Evolutionary conservation across 176 grass and related monocot species (phyloP).

Genomic region (Panicum miliaceum): DNA sequence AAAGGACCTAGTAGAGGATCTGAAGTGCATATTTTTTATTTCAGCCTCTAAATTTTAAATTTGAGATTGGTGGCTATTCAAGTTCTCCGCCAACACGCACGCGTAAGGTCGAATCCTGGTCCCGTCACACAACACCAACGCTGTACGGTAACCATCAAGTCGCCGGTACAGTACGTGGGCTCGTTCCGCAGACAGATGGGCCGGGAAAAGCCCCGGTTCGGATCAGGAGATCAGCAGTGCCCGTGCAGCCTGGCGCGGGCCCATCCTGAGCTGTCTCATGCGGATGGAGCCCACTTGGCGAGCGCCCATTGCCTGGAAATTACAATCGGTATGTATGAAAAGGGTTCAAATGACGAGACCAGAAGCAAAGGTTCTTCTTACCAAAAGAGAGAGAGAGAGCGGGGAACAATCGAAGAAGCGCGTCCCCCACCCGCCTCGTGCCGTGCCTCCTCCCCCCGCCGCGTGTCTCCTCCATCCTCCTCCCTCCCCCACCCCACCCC

Average conservation of each 20-base stretch:
- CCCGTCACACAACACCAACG: neutral
- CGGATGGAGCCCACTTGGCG: conserved; percentile 21
- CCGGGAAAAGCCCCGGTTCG: neutral
- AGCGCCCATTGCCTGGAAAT: neutral
- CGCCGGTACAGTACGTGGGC: neutral
- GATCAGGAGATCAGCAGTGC: neutral
- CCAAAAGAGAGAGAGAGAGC: neutral
- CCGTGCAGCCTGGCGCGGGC: conserved; percentile 37
- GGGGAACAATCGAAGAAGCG: conserved; percentile 27
- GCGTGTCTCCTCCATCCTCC: neutral
- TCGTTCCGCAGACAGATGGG: neutral
- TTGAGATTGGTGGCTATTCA: no score
- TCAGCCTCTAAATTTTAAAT: no score
- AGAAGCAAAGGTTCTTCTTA: neutral
- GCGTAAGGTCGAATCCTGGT: neutral
- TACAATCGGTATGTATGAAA: no score
- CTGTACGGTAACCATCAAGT: neutral
- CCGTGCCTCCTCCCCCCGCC: neutral
- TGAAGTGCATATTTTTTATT: no score
- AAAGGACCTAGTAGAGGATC: no score
- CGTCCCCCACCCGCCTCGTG: conserved; percentile 18
- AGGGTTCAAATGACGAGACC: no score
- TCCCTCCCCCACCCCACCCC: neutral
- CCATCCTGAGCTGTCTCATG: conserved; percentile 48
- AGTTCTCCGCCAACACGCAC: neutral